Evolutionary conservation across 148 eudicot species (phyloP).

Genomic region (Spergularia bocconei): DNA sequence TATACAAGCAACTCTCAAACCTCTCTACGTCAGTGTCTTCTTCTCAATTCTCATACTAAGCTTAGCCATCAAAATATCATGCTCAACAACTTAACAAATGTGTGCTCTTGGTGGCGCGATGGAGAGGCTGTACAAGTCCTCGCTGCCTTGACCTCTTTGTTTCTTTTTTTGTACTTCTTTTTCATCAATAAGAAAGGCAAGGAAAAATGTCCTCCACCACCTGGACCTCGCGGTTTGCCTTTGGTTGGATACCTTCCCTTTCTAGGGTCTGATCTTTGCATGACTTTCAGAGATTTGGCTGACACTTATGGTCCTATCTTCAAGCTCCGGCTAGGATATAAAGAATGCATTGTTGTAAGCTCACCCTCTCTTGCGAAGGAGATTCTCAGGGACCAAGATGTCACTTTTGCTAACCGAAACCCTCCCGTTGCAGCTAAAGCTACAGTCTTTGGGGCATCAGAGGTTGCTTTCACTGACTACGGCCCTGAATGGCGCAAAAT

Average conservation of each 20-base stretch:
- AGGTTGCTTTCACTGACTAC: constrained; percentile 27
- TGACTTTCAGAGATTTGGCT: constrained; percentile 26
- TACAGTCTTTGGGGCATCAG: constrained; percentile 21
- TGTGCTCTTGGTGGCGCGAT: constrained; percentile 11
- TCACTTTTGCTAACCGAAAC: constrained; percentile 38
- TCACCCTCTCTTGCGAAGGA: constrained; percentile 43
- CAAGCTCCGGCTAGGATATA: constrained; percentile 34
- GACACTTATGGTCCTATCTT: constrained; percentile 38
- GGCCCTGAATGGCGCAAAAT: constrained; percentile 37
- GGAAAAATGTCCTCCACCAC: constrained; percentile 23
- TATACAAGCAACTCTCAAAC: too few species aligned
- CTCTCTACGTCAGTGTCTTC: neutral
- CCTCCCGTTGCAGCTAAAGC: constrained; percentile 24
- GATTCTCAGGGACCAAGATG: constrained; percentile 42
- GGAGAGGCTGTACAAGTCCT: constrained; percentile 2
- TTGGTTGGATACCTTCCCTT: constrained; percentile 41
- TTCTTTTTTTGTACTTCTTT: neutral
- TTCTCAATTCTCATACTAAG: neutral
- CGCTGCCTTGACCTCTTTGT: neutral
- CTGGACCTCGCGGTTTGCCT: constrained; percentile 46
- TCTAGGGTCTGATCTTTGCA: constrained; percentile 28
- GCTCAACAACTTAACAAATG: neutral
- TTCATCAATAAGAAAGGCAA: neutral
- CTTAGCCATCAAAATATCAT: neutral
- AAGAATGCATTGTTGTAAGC: constrained; percentile 32